Base-by-base conservation (phyloP, 768 basidiomycete genomes). In the Boletus patriciae region DNA sequence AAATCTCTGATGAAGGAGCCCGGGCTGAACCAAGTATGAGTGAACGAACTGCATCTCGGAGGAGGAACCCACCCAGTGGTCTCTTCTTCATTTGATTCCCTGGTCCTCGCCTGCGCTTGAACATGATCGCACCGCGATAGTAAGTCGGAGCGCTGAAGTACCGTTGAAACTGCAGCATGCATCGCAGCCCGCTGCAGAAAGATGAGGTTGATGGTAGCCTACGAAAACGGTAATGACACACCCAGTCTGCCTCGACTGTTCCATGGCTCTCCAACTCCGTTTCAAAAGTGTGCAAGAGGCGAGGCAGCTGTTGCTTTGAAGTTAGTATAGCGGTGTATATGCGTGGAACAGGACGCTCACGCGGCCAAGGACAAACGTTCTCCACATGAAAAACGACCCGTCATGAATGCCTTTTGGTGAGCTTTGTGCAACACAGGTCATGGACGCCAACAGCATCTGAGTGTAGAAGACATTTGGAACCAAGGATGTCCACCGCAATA, bases 301-400 rank as follows among this genome's bases (percentile, higher is more conserved):
- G 73, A 29, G 90, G 89, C 13, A 92, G 75, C 89, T 90, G 64
- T 33, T 25, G 13, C 59, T 48, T 23, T 18, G 25, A 8, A 47
- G 36, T 61, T 31, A 61, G 41, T 33, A 45, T 34, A 46, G 9
- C 53, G 33, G n/a, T 33, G 0, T 57, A 21, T 31, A 40, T 7
- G 27, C 38, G 15, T 19, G 33, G 38, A 52, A 59, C 37, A 21
- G 55, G 31, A 47, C 51, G 59, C 86, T 63, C 72, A 92, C 90
- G 51, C 90, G 80, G 38, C 88, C 85, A 52, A 88, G 73, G 19
- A 89, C 77, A 65, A 91, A 92, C 19, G 84, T 78, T 60, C 81
- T 82, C 90, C 89, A 92, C 33, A 90, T 64, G 37, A 72, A 73
- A 44, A 69, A 59, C 51, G 73, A 55, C 64, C 70, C 59, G 61